Evolutionary conservation across 1,284 basidiomycete genomes (phyloP).

Genomic region (Irpex lacteus): DNA sequence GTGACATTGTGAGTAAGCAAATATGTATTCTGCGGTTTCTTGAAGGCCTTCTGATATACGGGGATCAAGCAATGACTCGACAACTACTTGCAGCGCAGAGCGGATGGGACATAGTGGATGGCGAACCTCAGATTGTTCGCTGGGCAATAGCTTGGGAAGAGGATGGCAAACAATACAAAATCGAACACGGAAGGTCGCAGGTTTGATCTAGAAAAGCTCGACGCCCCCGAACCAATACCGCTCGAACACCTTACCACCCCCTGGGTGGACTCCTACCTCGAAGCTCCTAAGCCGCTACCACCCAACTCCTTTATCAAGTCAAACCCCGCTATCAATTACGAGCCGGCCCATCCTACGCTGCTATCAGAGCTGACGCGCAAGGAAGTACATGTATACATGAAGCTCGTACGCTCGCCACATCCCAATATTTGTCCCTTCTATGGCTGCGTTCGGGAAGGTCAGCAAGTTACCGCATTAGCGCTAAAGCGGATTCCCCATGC

Average conservation of each 20-base stretch:
- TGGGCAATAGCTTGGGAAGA: background rate
- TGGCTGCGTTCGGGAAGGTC: background rate
- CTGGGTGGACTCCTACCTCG: background rate
- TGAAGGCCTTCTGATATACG: too few species aligned
- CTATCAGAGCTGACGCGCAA: background rate
- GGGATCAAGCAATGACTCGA: too few species aligned
- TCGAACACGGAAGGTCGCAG: background rate
- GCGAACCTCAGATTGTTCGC: too few species aligned
- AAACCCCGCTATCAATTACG: background rate
- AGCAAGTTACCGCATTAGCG: background rate
- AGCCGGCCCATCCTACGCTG: background rate
- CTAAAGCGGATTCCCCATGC: background rate
- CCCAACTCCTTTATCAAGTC: background rate
- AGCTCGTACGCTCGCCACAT: background rate
- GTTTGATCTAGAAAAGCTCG: background rate
- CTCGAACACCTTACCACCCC: background rate
- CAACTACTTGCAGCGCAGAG: too few species aligned
- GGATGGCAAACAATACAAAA: background rate
- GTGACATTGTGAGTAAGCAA: too few species aligned
- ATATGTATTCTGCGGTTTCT: too few species aligned
- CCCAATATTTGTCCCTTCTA: background rate
- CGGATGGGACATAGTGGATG: too few species aligned
- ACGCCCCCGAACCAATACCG: background rate
- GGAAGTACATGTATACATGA: background rate
- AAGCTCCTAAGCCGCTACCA: background rate